Evolutionary conservation across 2,329 filamentous ascomycete genomes (phyloP).

Genomic region (Calonectria hawksworthii): DNA sequence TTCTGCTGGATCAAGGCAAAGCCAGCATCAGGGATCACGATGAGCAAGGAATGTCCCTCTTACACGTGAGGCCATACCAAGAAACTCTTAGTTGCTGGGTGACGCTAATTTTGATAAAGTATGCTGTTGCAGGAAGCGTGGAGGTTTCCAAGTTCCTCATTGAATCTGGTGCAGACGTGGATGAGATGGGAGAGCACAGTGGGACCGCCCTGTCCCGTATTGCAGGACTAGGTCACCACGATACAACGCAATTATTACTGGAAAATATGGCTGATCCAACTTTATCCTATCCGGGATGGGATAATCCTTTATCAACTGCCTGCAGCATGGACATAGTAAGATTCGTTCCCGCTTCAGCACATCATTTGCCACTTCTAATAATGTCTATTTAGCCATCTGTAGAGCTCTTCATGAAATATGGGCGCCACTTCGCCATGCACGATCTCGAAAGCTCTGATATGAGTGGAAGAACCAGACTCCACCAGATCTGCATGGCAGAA

Average conservation of each 20-base stretch:
- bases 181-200: constrained; percentile 26
- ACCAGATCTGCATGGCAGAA: neutral
- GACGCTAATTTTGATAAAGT: constrained; percentile 5
- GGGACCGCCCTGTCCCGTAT: constrained; percentile 25
- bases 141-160: constrained; percentile 34
- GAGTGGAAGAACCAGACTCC: neutral
- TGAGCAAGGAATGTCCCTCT: constrained; percentile 26
- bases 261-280: constrained; percentile 32
- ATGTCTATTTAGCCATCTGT: neutral
- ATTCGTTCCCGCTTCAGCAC: neutral
- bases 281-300: neutral
- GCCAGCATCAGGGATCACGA: constrained; percentile 32
- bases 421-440: neutral
- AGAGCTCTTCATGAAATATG: neutral
- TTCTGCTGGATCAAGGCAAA: constrained; percentile 13
- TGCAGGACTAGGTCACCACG: neutral
- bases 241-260: constrained; percentile 20
- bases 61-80: constrained; percentile 17
- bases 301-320: neutral
- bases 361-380: neutral
- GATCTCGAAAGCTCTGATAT: neutral
- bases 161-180: constrained; percentile 29
- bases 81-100: no score
- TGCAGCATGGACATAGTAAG: neutral
- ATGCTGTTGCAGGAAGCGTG: constrained; percentile 15